Base-by-base conservation (phyloP, 2,329 filamentous ascomycete genomes). In the Botryotinia convoluta region DNA sequence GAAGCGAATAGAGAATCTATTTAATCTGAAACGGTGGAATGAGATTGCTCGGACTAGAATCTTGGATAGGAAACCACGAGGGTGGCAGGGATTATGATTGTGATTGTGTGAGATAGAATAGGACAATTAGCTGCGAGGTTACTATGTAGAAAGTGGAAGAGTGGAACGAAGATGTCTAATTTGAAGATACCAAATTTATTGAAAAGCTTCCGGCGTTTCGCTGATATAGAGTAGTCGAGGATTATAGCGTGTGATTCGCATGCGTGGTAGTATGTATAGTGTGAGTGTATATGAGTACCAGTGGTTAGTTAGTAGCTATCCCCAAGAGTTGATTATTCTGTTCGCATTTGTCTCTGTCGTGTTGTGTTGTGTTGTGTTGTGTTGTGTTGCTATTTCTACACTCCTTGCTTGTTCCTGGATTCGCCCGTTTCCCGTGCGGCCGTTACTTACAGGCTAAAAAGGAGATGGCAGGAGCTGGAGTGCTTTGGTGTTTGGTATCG, bases 41-140 rank as follows among this genome's bases (percentile, higher is more conserved):
- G 32, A 64, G 61, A 54, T 68, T 54, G 64, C 32, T 39, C 35
- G 64, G 64, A 68, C 64, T 39, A 10, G 18, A 22, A 45, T 68
- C 63, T 67, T 54, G 64, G 64, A 39, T 54, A 18, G 64, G 45
- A 67, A 54, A 68, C 64, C 64, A 68, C 64, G 64, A 68, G 64
- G 64, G 35, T 4, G 35, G n/a, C 64, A 54, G 22, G 64, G 64
- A 48, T 54, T 29, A 22, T 39, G 64, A 39, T 68, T 68, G 29
- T 32, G 63, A 65, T 37, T 65, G 42, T 65, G 20, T 65, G 61
- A 42, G 61, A 63, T 48, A 37, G n/a, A 67, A 51, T 29, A 45
- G 32, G 32, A 54, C n/a, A 29, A 42, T 20, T 37, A 26, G 8
- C 14, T 39, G 16, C 26, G 48, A 54, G 48, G 48, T 54, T n/a